Conservation (phyloP, 768 basidiomycete genomes). For the Cyclocybe aegerita region DNA sequence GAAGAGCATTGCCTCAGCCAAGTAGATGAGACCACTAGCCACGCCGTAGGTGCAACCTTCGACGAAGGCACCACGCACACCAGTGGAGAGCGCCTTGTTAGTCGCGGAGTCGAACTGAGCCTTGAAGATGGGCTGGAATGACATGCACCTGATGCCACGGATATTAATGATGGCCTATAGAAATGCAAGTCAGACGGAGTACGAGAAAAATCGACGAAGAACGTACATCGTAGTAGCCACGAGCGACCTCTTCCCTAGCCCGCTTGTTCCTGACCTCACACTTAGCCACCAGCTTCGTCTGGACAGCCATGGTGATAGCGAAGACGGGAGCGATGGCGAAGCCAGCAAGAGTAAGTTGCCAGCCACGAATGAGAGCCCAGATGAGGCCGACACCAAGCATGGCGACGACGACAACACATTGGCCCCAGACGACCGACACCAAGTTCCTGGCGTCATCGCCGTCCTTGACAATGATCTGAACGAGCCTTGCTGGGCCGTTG, state of each 20-base stretch:
- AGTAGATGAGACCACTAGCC: constrained; percentile 80
- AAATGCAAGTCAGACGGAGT: constrained; percentile 2
- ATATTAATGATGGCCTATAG: constrained; percentile 75
- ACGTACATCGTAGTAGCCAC: constrained; percentile 81
- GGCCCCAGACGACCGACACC: constrained; percentile 69
- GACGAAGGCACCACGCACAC: constrained; percentile 80
- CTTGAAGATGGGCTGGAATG: constrained; percentile 71
- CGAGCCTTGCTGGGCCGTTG: constrained; percentile 59
- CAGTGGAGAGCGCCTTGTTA: constrained; percentile 59
- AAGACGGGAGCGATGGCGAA: constrained; percentile 87
- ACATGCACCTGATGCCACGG: constrained; percentile 85
- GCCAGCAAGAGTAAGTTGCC: constrained; percentile 92
- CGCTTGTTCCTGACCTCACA: constrained; percentile 82
- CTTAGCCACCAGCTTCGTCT: constrained; percentile 67
- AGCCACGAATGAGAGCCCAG: constrained; percentile 87
- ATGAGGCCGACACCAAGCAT: constrained; percentile 85
- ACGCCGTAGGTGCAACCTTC: constrained; percentile 85
- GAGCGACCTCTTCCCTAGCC: constrained; percentile 82
- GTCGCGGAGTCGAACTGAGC: constrained; percentile 67
- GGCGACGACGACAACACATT: constrained; percentile 67
- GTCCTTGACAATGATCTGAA: constrained; percentile 83
- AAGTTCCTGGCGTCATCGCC: constrained; percentile 84
- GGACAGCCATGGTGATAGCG: constrained; percentile 68
- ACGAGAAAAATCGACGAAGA: constrained; percentile 6
- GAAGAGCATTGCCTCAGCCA: constrained; percentile 89